phyloP scores from a whole-genome alignment of 108 stramenopile species.

The Fistulifera solaris region DNA sequence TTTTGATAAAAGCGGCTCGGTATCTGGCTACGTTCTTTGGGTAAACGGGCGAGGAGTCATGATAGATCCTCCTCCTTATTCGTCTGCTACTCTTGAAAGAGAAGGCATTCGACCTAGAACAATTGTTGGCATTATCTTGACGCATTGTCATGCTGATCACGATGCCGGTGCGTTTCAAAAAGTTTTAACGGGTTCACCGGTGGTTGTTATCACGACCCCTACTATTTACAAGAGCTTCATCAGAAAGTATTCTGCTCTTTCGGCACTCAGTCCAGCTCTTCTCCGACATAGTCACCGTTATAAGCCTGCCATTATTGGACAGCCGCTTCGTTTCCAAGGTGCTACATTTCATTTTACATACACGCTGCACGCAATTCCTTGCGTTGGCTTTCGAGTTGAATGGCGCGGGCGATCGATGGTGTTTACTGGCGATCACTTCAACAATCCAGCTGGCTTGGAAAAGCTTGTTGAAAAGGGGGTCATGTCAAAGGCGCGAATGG shows the following conservation, averaged over 20 bases:
- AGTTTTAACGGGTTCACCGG: slow-evolving; percentile 78
- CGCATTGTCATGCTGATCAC: slow-evolving; percentile 93
- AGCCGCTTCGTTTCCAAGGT: slow-evolving; percentile 78
- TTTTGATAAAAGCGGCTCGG: slow-evolving; percentile 88
- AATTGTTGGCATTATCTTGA: slow-evolving; percentile 88
- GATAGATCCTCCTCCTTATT: slow-evolving; percentile 94
- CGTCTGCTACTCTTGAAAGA: slow-evolving; percentile 73
- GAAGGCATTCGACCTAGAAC: slow-evolving; percentile 81
- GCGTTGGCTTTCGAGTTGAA: slow-evolving; percentile 85
- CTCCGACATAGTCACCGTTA: slow-evolving; percentile 76
- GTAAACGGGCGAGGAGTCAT: slow-evolving; percentile 90
- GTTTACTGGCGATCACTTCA: slow-evolving; percentile 90
- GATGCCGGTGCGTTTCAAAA: slow-evolving; percentile 95
- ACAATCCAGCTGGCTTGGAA: slow-evolving; percentile 67
- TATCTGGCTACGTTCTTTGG: slow-evolving; percentile 92
- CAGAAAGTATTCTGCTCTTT: slow-evolving; percentile 88
- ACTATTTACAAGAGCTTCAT: slow-evolving; percentile 94
- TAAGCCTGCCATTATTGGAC: slow-evolving; percentile 84
- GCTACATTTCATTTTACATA: slow-evolving; percentile 87
- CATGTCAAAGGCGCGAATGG: slow-evolving; percentile 60
- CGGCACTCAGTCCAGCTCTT: slow-evolving; percentile 69
- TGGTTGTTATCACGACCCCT: slow-evolving; percentile 85
- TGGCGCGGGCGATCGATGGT: slow-evolving; percentile 85
- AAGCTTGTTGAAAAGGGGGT: slow-evolving; percentile 60
- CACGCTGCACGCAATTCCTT: slow-evolving; percentile 87